phyloP scores from a whole-genome alignment of 2,329 filamentous ascomycete genomes.

The Pseudophaeomoniella oleicola region DNA sequence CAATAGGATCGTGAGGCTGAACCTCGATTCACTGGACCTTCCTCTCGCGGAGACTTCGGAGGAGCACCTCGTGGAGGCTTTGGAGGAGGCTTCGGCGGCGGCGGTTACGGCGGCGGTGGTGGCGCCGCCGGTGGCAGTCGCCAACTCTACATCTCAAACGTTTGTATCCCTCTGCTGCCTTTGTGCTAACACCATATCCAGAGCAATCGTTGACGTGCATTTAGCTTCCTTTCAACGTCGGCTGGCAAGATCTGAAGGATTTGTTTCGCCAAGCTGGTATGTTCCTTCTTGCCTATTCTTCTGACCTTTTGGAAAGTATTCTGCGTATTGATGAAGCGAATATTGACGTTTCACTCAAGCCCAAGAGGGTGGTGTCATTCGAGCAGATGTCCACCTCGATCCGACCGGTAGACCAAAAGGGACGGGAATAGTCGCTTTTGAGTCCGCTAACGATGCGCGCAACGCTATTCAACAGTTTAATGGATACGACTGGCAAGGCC shows the following conservation, averaged over 20 bases:
- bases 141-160: conserved; percentile 96
- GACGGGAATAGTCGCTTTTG: conserved; percentile 92
- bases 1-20: conserved; percentile 88
- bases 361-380: conserved; percentile 62
- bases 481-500: conserved; percentile 96
- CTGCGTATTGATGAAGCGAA: conserved; percentile 13
- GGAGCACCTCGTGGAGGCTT: conserved; percentile 26
- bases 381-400: conserved; percentile 86
- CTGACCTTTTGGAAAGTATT: conserved; percentile 2
- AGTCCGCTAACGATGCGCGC: conserved; percentile 83
- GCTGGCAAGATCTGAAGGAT: conserved; percentile 98
- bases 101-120: conserved; percentile 31
- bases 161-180: conserved; percentile 48
- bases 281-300: conserved; percentile 21
- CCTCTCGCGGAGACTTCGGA: conserved; percentile 49
- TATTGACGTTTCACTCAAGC: conserved; percentile 20
- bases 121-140: conserved; percentile 50
- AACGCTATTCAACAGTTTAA: conserved; percentile 97
- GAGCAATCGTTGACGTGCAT: conserved; percentile 21
- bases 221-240: conserved; percentile 91
- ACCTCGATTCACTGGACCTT: conserved; percentile 78
- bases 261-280: conserved; percentile 94
- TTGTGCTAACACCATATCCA: conserved; percentile 14
- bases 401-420: conserved; percentile 90
- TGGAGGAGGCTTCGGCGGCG: conserved; percentile 38